Percentiles rank a stretch among this genome's conserved stretches.
phyloP scores from a whole-genome alignment of 2,329 filamentous ascomycete genomes.

The Talaromyces verruculosus region DNA sequence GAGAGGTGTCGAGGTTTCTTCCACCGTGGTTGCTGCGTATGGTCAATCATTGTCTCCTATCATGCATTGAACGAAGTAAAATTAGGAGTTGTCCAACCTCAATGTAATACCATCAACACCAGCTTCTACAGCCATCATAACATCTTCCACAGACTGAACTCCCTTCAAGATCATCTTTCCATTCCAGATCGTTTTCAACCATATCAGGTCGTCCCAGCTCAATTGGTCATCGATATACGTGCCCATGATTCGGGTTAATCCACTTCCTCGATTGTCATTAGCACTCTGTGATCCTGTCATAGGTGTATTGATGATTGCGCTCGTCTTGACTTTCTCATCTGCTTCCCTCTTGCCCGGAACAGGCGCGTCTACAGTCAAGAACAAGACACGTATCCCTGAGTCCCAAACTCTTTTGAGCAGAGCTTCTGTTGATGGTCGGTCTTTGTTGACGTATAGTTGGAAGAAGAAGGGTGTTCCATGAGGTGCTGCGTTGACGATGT shows the following conservation, averaged over 20 bases:
- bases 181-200: conserved; percentile 3
- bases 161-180: conserved; percentile 58
- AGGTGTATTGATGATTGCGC: not conserved
- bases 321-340: conserved; percentile 32
- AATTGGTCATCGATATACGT: conserved; percentile 4
- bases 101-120: conserved; percentile 51
- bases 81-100: not conserved
- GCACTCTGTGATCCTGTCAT: not conserved
- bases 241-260: not conserved
- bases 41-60: not conserved
- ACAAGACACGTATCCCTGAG: conserved; percentile 31
- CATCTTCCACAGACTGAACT: conserved; percentile 50
- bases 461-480: conserved; percentile 30
- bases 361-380: conserved; percentile 37
- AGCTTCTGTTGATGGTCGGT: conserved; percentile 29
- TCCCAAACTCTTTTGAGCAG: conserved; percentile 28
- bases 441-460: conserved; percentile 41
- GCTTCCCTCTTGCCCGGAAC: conserved; percentile 35
- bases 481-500: conserved; percentile 35
- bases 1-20: conserved; percentile 73
- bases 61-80: not conserved
- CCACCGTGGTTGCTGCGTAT: conserved; percentile 50
- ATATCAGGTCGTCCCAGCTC: conserved; percentile 14
- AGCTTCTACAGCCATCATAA: conserved; percentile 43
- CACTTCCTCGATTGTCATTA: not conserved